Evolutionary conservation across 257 asterid genomes (phyloP), one percentile per base, ranked within the genome.

Genomic region (Nicotiana tomentosiformis): DNA sequence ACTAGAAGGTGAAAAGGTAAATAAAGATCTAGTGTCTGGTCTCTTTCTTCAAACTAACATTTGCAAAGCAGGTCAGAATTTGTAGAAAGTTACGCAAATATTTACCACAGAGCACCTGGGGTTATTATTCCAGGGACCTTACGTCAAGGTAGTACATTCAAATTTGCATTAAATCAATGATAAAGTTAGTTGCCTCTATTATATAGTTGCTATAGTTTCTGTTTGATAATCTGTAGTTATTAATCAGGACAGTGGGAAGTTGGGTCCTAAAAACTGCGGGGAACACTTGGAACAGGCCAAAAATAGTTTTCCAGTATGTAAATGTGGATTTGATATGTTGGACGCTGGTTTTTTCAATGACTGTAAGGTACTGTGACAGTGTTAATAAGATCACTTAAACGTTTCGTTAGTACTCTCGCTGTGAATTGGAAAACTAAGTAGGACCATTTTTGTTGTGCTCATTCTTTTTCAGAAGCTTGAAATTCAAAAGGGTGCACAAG

Each of bases 341-440:
- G 98, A 91, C 83, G 97, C 98, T 6, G 90, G 89, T 83, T 89
- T 94, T 83, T 88, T 94, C 57, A 88, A 89, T 20, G 90, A 91
- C 49, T 81, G 88, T 10, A 89, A 95, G 99, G 99, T 95, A 74
- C 77, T 43, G 26, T 30, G 4, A 5, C 3, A 14, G 77, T 20
- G 20, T 82, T 18, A 14, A 18, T 18, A 14, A 12, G 10, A 15
- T 82, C n/a, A 57, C 2, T 17, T 55, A 7, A 32, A 0, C 26
- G 16, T 77, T 66, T 49, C 72, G 10, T 67, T 35, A 32, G 33
- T 43, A 77, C 56, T 5, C 67, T 46, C 5, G 20, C 55, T 68
- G 9, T 78, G 29, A 7, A 78, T 84, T 53, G 46, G 18, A 67
- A 32, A 77, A 30, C 10, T 81, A 78, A 55, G 77, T 10, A 46